Base-by-base conservation (phyloP, 1,284 basidiomycete genomes). In the Mycena citricolor region DNA sequence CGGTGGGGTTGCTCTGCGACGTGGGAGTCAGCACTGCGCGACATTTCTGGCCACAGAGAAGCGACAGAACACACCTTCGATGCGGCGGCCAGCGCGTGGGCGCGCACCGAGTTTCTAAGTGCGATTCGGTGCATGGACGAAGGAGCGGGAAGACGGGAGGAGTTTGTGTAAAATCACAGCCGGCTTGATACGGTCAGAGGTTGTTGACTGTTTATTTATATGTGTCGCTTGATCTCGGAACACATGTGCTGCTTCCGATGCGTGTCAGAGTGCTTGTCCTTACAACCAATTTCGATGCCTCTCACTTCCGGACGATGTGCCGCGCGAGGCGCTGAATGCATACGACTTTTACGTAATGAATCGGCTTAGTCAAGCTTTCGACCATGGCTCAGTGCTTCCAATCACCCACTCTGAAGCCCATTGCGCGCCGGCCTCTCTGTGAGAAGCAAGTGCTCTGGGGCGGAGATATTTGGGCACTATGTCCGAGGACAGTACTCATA, bases 101-200 rank as follows among this genome's bases (percentile, higher is more conserved):
- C 79, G 72, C 87, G 83, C 66, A 79, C 76, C 67, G 86, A 81
- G 75, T 88, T 89, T 75, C 85, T 81, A 72, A 94, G 74, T 67
- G 88, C 88, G 70, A 89, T 76, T 74, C 88, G 82, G 73, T 93
- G 90, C 90, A 94, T 94, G 65, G 61, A 65, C 65, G 70, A 68
- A 68, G 66, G 65, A 67, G 61, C 60, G 58, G 60, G 57, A 61
- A 59, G 61, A 61, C 61, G 63, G 59, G 61, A 66, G 63, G 63
- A 60, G 58, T 36, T 37, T 32, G 35, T 32, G 42, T 34, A 42
- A 28, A 42, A 36, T 35, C 10, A 29, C 26, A 14, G 10, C 10
- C 26, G 14, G 10, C 14, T 29, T 29, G 26, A 10, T 10, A 10
- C 26, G 10, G 10, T 29, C 26, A 29, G n/a, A n/a, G n/a, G n/a